Evolutionary conservation across 2,329 filamentous ascomycete species (phyloP).

Genomic region (Fusarium foetens): DNA sequence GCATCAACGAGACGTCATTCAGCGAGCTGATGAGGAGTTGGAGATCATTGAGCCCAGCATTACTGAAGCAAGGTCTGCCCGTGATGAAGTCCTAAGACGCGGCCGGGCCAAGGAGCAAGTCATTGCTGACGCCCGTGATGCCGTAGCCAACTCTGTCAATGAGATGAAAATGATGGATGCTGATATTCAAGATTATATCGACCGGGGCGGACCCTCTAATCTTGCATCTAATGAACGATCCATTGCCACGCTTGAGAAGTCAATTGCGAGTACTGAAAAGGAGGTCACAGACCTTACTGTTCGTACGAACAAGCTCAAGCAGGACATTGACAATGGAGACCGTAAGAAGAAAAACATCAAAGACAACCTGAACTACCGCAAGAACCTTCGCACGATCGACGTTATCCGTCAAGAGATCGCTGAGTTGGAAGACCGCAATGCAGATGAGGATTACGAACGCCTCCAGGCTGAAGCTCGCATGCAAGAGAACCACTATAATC

Average conservation of each 20-base stretch:
- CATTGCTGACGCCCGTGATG: slow-evolving; percentile 75
- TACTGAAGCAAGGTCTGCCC: slow-evolving; percentile 76
- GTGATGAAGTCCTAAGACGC: slow-evolving; percentile 79
- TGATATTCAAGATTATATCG: slow-evolving; percentile 83
- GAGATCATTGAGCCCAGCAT: slow-evolving; percentile 80
- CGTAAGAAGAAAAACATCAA: slow-evolving; percentile 86
- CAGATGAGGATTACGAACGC: slow-evolving; percentile 81
- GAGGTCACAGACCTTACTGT: slow-evolving; percentile 74
- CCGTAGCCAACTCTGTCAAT: slow-evolving; percentile 77
- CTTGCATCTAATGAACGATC: slow-evolving; percentile 76
- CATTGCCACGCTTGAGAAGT: slow-evolving; percentile 73
- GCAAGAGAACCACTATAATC: slow-evolving; percentile 74
- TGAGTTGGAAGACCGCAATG: slow-evolving; percentile 80
- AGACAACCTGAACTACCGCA: slow-evolving; percentile 89
- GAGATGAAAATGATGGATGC: slow-evolving; percentile 79
- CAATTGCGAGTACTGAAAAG: slow-evolving; percentile 71
- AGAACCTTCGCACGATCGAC: slow-evolving; percentile 75
- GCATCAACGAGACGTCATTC: slow-evolving; percentile 76
- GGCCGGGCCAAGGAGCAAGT: slow-evolving; percentile 78
- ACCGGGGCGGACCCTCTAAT: slow-evolving; percentile 77
- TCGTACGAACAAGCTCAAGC: slow-evolving; percentile 80
- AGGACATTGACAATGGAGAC: slow-evolving; percentile 81
- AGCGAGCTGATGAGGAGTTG: slow-evolving; percentile 76
- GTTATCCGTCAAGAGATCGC: slow-evolving; percentile 75
- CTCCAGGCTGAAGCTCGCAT: slow-evolving; percentile 75